Percentiles rank a stretch among this genome's conserved stretches.
These are phyloP conservation scores for Penicillium polonicum DNA, from an alignment of 2,329 filamentous ascomycete species.

Conservation along the genomic window DNA sequence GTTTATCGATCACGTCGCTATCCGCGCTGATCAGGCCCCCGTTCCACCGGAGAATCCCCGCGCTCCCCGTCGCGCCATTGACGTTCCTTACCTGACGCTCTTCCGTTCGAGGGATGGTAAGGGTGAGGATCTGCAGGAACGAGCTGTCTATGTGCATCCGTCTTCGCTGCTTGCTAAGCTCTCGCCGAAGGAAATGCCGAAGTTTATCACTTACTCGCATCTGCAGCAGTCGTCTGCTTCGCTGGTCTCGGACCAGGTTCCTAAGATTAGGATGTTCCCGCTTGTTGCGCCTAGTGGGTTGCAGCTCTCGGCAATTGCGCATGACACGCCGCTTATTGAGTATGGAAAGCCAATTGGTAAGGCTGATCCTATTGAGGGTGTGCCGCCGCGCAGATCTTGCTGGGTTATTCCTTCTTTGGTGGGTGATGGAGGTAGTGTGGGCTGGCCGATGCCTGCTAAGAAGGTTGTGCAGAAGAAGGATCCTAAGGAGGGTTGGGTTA, in stretches of 20 bases:
- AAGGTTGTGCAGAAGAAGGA: conserved; percentile 80
- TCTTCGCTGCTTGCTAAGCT: conserved; percentile 74
- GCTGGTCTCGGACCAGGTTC: conserved; percentile 55
- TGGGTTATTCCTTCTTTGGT: conserved; percentile 80
- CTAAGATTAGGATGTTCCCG: conserved; percentile 83
- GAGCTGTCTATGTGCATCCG: conserved; percentile 83
- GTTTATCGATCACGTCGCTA: conserved; percentile 91
- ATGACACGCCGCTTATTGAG: conserved; percentile 77
- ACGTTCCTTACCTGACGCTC: conserved; percentile 87
- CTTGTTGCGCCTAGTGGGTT: conserved; percentile 74
- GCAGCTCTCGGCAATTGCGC: conserved; percentile 74
- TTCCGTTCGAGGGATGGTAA: conserved; percentile 61
- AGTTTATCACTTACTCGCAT: conserved; percentile 83
- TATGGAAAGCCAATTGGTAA: conserved; percentile 93
- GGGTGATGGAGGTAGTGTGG: conserved; percentile 64
- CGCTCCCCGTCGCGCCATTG: conserved; percentile 80
- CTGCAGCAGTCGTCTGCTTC: conserved; percentile 67
- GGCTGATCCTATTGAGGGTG: conserved; percentile 53
- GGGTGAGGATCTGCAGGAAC: conserved; percentile 52
- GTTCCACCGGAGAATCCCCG: conserved; percentile 64
- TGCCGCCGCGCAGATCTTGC: conserved; percentile 63
- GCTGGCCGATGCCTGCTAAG: conserved; percentile 82
- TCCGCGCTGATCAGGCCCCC: conserved; percentile 83
- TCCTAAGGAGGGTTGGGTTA: conserved; percentile 70
- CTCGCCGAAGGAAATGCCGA: conserved; percentile 70